phyloP scores from a whole-genome alignment of 202 grass and related monocot genomes.

The Panicum virgatum region DNA sequence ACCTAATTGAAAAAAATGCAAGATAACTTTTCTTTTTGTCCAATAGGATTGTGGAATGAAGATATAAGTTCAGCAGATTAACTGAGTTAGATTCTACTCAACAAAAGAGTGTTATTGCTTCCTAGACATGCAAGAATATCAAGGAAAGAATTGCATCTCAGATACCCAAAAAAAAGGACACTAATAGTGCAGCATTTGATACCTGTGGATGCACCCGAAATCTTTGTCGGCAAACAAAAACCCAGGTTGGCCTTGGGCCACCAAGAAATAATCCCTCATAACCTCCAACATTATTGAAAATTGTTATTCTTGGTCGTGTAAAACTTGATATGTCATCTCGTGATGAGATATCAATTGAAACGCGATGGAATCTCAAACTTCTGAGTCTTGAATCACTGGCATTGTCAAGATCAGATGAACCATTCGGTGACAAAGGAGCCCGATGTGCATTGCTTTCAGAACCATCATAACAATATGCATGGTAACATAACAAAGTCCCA shows the following conservation, averaged over 20 bases:
- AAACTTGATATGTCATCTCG: slow-evolving; percentile 62
- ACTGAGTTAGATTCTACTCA: slow-evolving; percentile 15
- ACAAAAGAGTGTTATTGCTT: not conserved
- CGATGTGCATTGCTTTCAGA: slow-evolving; percentile 42
- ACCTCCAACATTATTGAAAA: slow-evolving; percentile 91
- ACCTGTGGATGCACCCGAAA: slow-evolving; percentile 92
- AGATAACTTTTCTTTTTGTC: not conserved
- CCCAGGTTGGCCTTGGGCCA: slow-evolving; percentile 83
- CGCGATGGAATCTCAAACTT: slow-evolving; percentile 83
- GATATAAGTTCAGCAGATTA: slow-evolving; percentile 19
- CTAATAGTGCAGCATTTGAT: slow-evolving; percentile 12
- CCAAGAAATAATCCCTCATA: slow-evolving; percentile 88
- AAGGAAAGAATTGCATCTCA: not conserved
- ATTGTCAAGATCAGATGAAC: slow-evolving; percentile 43
- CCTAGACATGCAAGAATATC: not conserved
- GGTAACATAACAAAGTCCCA: slow-evolving; percentile 91
- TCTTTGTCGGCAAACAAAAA: slow-evolving; percentile 90
- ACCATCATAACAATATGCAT: slow-evolving; percentile 72
- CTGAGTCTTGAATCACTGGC: slow-evolving; percentile 59
- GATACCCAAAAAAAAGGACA: not conserved
- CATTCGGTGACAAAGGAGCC: slow-evolving; percentile 44
- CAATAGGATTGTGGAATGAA: not conserved
- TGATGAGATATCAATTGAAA: slow-evolving; percentile 63
- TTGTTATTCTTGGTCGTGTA: slow-evolving; percentile 69
- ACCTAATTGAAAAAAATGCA: slow-evolving; percentile 3